Evolutionary conservation across 495 filamentous ascomycete species (phyloP).

Genomic region (Tuber borchii): DNA sequence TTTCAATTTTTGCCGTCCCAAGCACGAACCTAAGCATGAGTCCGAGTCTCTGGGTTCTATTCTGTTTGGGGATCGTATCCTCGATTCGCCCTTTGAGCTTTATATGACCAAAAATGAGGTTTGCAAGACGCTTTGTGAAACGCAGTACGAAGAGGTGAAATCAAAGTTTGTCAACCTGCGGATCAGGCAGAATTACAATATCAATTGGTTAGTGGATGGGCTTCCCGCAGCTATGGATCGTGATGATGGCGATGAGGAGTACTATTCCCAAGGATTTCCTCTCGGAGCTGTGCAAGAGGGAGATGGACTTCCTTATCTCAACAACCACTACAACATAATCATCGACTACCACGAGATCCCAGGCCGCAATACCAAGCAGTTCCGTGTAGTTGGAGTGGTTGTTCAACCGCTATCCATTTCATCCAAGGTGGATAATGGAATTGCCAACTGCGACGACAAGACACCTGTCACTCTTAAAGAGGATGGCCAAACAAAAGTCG

Average conservation of each 20-base stretch:
- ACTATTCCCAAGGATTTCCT: conserved; percentile 82
- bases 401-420: conserved; percentile 70
- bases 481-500: conserved; percentile 60
- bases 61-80: conserved; percentile 91
- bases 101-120: conserved; percentile 76
- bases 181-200: conserved; percentile 73
- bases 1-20: conserved; percentile 80
- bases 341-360: conserved; percentile 81
- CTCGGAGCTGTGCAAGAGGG: conserved; percentile 53
- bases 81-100: conserved; percentile 81
- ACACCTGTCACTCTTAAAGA: conserved; percentile 57
- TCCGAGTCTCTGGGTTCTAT: conserved; percentile 92
- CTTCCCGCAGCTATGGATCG: conserved; percentile 74
- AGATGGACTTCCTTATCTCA: conserved; percentile 47
- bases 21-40: conserved; percentile 63
- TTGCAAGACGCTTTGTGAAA: conserved; percentile 66
- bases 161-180: conserved; percentile 73
- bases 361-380: conserved; percentile 53
- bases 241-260: conserved; percentile 64
- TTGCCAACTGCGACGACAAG: conserved; percentile 42
- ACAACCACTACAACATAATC: conserved; percentile 93
- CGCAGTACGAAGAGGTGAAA: conserved; percentile 59
- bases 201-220: conserved; percentile 95
- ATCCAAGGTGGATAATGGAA: conserved; percentile 52
- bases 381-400: conserved; percentile 81